phyloP scores from a whole-genome alignment of 164 flowering plant genomes.

The Kalanchoe fedtschenkoi region DNA sequence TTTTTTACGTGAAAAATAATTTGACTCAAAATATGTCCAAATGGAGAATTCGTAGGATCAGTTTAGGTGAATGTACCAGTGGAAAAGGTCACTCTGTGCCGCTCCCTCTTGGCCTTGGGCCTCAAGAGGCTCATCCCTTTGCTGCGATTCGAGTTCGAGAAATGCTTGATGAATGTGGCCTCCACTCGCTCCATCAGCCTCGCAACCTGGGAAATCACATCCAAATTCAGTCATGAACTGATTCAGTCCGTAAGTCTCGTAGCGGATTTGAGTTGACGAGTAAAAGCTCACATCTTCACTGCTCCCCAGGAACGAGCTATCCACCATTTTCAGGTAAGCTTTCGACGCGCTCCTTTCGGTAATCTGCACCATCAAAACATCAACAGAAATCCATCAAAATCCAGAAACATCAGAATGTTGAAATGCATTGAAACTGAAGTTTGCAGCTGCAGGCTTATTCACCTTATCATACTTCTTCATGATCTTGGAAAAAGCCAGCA shows the following conservation, averaged over 20 bases:
- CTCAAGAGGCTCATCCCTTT: constrained; percentile 49
- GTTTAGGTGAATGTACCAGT: constrained; percentile 21
- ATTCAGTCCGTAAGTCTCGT: neutral
- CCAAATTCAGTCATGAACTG: neutral
- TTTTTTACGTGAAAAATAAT: neutral
- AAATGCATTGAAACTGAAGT: too few species aligned
- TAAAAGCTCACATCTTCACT: constrained; percentile 12
- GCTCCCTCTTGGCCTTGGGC: constrained; percentile 37
- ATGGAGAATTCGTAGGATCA: neutral
- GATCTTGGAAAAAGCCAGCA: constrained; percentile 38
- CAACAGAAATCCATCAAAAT: neutral
- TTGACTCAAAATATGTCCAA: neutral
- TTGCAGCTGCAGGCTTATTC: neutral
- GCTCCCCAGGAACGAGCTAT: constrained; percentile 21
- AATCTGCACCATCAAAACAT: constrained; percentile 12
- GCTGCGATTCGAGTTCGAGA: constrained; percentile 42
- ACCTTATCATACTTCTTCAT: constrained; percentile 55
- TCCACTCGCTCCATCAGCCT: constrained; percentile 56
- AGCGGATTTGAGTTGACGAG: neutral
- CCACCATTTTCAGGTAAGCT: constrained; percentile 26
- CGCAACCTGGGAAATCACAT: constrained; percentile 23
- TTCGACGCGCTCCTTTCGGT: constrained; percentile 20
- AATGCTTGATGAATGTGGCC: constrained; percentile 54
- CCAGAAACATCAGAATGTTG: neutral
- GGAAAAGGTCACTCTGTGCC: constrained; percentile 37